Base-by-base conservation (phyloP, 495 filamentous ascomycete species). In the Aspergillus hancockii region DNA sequence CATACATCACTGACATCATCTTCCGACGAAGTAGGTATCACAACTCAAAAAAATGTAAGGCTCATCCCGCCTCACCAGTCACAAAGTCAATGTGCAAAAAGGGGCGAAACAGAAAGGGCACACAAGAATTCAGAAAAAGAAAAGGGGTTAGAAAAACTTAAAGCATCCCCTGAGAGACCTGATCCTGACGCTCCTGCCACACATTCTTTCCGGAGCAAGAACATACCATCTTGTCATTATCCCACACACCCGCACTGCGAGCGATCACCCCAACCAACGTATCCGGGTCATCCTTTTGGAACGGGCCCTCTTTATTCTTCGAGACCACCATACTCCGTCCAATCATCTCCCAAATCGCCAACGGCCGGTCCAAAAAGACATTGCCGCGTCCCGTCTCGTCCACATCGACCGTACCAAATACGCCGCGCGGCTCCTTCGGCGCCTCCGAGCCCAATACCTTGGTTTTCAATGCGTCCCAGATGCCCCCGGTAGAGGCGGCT, bases 161-260 rank as follows among this genome's bases (percentile, higher is more conserved):
- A 52, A 88, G 72, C 89, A 98, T 97, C 8, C 94, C 94, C 75
- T 88, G 89, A 47, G 75, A 79, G 47, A 92, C 85, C 75, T 95
- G 89, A 69, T 98, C 93, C 77, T 87, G 88, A 68, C 94, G 83
- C 80, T 98, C 94, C 73, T 98, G 88, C 94, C 94, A 98, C 32
- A 98, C 81, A 64, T 92, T 97, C 85, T 98, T 97, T 3, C 94
- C 94, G 41, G 91, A 95, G 74, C 94, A 98, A 14, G 90, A 93
- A 70, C 87, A 87, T 28, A 98, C 94, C 66, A 89, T 97, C 82
- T 97, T 98, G 70, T 97, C 92, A 68, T 98, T 98, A 71, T 97
- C 93, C 94, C 94, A 98, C 53, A 96, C 88, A 14, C 94, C 94
- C 23, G 94, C 93, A 74, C 91, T 96, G 68, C 94, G 80, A 45